Base-by-base conservation (phyloP, 2,329 filamentous ascomycete species). In the Pyrenophora seminiperda region DNA sequence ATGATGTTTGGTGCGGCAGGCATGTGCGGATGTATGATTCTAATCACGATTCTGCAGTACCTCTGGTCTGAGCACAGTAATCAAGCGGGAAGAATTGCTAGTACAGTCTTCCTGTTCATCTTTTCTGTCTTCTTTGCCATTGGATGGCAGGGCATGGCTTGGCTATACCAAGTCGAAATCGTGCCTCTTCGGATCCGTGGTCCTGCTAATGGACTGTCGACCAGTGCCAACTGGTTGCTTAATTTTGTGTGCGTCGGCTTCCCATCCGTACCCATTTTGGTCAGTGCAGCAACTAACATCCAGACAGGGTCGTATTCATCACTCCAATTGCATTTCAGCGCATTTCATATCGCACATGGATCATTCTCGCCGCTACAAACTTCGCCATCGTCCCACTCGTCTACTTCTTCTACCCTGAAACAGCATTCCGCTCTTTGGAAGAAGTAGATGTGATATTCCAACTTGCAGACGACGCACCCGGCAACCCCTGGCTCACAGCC, bases 51-150 rank as follows among this genome's bases (percentile, higher is more conserved):
- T 3, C 44, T 63, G 27, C 59, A 64, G 15, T 68, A 66, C 19
- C 42, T 70, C 7, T 64, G 62, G 62, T 53, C 57, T 3, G 59
- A 58, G 14, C 53, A 57, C 3, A 33, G 40, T 2, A 51, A 59
- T 13, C 34, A 47, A 2, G 54, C 58, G 3, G 60, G 60, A n/a
- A 71, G 73, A 11, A 69, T 75, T 24, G 68, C 66, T 4, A 72
- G 75, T 15, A 72, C 75, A 0, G 70, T 95, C 50, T 93, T 95
- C 76, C 91, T 96, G 67, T 88, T 87, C 76, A 87, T 93, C 76
- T 94, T 91, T 80, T 91, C 95, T 77, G 90, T 90, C 80, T 94
- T 88, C 81, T 96, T 96, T 70, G 91, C 90, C 50, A 86, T 83
- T 54, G 95, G 90, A 58, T 95, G 90, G 91, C 81, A 62, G 80